phyloP scores from a whole-genome alignment of 345 rosid species.

The Lepidium sativum region DNA sequence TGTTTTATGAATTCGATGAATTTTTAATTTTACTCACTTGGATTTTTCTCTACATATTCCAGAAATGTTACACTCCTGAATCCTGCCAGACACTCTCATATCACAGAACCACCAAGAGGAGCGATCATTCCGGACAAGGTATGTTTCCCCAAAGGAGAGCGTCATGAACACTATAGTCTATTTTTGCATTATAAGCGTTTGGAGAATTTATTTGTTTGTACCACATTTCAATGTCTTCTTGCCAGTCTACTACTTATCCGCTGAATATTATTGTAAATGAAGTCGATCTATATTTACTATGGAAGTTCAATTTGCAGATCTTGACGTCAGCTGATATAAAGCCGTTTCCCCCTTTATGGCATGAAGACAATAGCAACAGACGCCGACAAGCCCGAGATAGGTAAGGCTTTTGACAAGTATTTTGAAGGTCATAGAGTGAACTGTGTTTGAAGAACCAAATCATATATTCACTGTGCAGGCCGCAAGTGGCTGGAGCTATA shows the following conservation, averaged over 20 bases:
- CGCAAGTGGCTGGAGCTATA: constrained; percentile 73
- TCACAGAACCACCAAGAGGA: constrained; percentile 69
- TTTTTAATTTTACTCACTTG: background rate
- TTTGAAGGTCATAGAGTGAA: background rate
- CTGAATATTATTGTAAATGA: constrained; percentile 1
- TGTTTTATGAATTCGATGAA: background rate
- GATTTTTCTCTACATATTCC: constrained; percentile 25
- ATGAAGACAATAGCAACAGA: constrained; percentile 70
- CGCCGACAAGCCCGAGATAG: constrained; percentile 79
- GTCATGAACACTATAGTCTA: background rate
- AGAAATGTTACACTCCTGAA: constrained; percentile 67
- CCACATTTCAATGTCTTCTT: background rate
- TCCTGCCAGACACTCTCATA: constrained; percentile 50
- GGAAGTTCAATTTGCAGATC: constrained; percentile 39
- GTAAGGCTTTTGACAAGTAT: constrained; percentile 26
- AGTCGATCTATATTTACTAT: background rate
- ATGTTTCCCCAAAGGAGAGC: background rate
- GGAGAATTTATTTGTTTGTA: background rate
- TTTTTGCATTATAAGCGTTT: background rate
- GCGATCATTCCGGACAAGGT: constrained; percentile 73
- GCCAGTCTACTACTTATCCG: background rate
- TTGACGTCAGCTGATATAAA: constrained; percentile 63
- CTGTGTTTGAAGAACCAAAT: background rate
- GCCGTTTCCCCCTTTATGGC: constrained; percentile 84
- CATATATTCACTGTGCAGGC: constrained; percentile 40